Evolutionary conservation across 78 protist genomes (phyloP), one percentile per base, ranked within the genome.

Genomic region (slime mould (Dictyostelium discoideum)): DNA sequence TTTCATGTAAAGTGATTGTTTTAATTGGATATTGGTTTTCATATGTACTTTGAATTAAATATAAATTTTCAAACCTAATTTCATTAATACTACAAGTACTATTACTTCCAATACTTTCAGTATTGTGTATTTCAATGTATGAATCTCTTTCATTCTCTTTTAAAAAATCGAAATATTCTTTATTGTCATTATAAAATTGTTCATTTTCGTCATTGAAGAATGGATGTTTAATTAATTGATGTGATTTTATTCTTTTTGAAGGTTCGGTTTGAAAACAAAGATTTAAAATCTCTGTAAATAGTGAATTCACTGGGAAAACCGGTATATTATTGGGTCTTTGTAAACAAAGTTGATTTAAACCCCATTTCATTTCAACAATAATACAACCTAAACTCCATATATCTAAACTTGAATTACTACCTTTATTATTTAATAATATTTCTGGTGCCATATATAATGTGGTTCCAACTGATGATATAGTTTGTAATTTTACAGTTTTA

Each of bases 381-480:
- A 97, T 87, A 73, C 98, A 97, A 6, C 99, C 99, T 14, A 84
- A 87, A 50, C 96, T 76, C 98, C 98, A 98, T 29, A 92, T 87
- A 80, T 98, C 98, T 48, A 48, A 48, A 48, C 60, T 48, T 48
- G 60, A 48, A 48, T 48, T 48, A 7, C 60, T 48, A 9, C 60
- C 60, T 48, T 48, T 48, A 48, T 48, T 48, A 48, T 48, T 48
- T 48, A 48, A 48, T 48, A 48, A 48, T 18, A 60, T 8, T 60
- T 60, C 69, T 20, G 69, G 69, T 20, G 69, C 69, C 69, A 60
- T 60, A 60, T 60, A 60, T 60, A 60, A 20, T 60, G 69, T 60
- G 16, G 69, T 60, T 8, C 69, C 69, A 60, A 20, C 69, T 48
- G 60, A 48, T 48, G 60, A 48, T 48, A 48, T 48, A 48, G 60